Evolutionary conservation across 2,329 filamentous ascomycete genomes (phyloP).

Genomic region (Exophiala sp.): DNA sequence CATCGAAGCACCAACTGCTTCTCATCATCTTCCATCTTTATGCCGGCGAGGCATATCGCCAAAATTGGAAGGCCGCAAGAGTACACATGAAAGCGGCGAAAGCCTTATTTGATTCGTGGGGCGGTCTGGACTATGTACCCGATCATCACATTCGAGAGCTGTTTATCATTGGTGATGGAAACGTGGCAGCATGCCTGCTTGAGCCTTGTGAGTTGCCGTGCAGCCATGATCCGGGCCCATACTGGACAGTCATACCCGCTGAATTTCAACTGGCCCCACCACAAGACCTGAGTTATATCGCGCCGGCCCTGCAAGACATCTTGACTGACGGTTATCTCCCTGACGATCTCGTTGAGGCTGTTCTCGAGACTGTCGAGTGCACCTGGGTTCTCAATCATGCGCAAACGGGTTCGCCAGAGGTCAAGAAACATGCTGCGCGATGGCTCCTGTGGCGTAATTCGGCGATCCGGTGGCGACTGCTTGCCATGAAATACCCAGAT

Average conservation of each 20-base stretch:
- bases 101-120: conserved; percentile 20
- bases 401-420: conserved; percentile 7
- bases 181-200: conserved; percentile 21
- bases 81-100: conserved; percentile 26
- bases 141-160: conserved; percentile 21
- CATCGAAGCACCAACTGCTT: conserved; percentile 21
- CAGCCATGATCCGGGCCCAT: conserved; percentile 23
- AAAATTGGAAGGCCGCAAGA: conserved; percentile 23
- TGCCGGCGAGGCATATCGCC: conserved; percentile 25
- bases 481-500: conserved; percentile 14
- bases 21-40: conserved; percentile 26
- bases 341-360: conserved; percentile 15
- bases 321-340: conserved; percentile 11
- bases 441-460: conserved; percentile 25
- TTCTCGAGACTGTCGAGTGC: conserved; percentile 20
- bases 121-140: conserved; percentile 20
- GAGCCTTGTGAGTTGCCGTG: conserved; percentile 24
- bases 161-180: conserved; percentile 25
- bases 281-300: conserved; percentile 16
- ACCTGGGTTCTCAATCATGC: conserved; percentile 21
- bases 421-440: conserved; percentile 22
- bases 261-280: conserved; percentile 15
- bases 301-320: conserved; percentile 10
- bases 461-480: conserved; percentile 19
- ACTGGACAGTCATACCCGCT: conserved; percentile 18